phyloP scores from a whole-genome alignment of 345 rosid genomes.

The Crucihimalaya himalaica region DNA sequence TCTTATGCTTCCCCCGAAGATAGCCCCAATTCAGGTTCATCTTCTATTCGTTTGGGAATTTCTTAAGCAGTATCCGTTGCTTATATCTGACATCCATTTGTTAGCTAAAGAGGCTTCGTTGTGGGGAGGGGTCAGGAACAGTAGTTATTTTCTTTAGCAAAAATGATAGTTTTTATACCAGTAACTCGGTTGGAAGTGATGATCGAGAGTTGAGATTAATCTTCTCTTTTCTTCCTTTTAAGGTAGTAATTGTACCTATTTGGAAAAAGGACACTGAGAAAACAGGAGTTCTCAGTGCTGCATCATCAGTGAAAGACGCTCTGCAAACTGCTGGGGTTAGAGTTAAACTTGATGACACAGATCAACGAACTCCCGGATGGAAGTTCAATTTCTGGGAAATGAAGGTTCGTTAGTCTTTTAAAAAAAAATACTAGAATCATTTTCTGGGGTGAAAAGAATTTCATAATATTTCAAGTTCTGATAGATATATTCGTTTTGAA shows the following conservation, averaged over 20 bases:
- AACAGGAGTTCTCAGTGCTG: constrained; percentile 69
- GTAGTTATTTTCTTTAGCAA: background rate
- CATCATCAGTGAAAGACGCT: constrained; percentile 62
- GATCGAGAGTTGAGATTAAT: background rate
- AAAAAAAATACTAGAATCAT: background rate
- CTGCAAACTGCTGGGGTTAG: constrained; percentile 63
- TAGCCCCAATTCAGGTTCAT: constrained; percentile 86
- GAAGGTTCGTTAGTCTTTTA: constrained; percentile 56
- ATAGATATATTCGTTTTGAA: constrained; percentile 7
- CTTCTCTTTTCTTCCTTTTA: constrained; percentile 1
- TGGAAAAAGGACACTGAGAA: constrained; percentile 85
- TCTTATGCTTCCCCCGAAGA: constrained; percentile 84
- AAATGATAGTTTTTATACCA: constrained; percentile 26
- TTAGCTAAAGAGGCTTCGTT: background rate
- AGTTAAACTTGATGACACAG: constrained; percentile 90
- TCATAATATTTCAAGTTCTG: background rate
- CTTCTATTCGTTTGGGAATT: background rate
- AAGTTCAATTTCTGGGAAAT: constrained; percentile 97
- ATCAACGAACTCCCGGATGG: constrained; percentile 88
- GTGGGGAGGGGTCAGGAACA: background rate
- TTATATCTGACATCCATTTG: background rate
- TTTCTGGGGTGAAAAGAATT: background rate
- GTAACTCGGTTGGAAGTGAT: constrained; percentile 50
- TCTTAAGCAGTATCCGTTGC: background rate
- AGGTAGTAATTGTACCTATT: constrained; percentile 88